Conservation (phyloP, 78 protist genomes). For the Dictyostelium intermedium region DNA sequence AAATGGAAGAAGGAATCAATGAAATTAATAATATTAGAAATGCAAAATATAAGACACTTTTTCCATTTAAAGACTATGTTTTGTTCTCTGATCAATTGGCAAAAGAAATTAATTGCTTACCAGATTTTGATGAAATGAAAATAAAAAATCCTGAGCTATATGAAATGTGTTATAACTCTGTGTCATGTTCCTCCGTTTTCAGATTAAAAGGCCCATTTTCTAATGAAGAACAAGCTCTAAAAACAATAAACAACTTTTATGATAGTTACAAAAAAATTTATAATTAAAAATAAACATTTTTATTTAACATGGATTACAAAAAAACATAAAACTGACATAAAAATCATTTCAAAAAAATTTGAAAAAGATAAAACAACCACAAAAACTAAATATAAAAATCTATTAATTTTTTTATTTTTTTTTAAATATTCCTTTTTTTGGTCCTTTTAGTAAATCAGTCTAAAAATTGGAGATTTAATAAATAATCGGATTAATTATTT, state of each 20-base stretch:
- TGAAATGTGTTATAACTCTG: background rate
- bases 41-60: background rate
- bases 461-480: no score
- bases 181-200: background rate
- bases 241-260: background rate
- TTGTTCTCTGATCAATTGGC: background rate
- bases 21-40: background rate
- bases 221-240: background rate
- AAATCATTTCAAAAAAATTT: no score
- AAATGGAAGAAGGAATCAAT: background rate
- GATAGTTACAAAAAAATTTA: background rate
- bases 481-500: no score
- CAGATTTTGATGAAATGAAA: slow-evolving; percentile 12
- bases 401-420: no score
- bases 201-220: slow-evolving; percentile 5
- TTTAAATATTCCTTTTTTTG: no score
- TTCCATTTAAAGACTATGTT: background rate
- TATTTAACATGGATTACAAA: no score
- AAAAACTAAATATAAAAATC: no score
- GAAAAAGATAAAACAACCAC: no score
- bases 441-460: no score
- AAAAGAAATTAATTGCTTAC: background rate
- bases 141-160: background rate
- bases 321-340: no score
- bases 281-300: background rate